A percentile compares a stretch with the other conserved stretches of the same genome.
Evolutionary conservation across 805 yeast species (phyloP).

Genomic region (Alloascoidea africana): DNA sequence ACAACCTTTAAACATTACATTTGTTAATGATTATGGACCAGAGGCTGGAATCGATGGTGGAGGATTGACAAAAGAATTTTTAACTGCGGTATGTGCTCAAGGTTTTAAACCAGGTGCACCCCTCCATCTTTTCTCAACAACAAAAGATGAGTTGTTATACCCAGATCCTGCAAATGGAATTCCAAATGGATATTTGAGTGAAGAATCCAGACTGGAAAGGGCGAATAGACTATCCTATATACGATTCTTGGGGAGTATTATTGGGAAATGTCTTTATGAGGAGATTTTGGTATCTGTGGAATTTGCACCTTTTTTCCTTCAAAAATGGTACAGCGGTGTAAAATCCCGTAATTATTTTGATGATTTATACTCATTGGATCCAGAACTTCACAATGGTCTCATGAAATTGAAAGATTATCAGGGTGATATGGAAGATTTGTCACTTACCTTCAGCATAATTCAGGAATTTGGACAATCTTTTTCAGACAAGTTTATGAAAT

Average conservation of each 20-base stretch:
- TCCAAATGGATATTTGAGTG: slow-evolving; percentile 13
- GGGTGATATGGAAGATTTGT: slow-evolving; percentile 41
- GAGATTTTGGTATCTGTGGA: slow-evolving; percentile 65
- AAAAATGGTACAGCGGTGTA: slow-evolving; percentile 38
- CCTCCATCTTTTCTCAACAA: slow-evolving; percentile 24
- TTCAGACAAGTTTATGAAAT: slow-evolving; percentile 11
- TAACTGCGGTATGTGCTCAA: slow-evolving; percentile 56
- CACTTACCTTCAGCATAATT: slow-evolving; percentile 50
- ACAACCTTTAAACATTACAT: slow-evolving; percentile 42
- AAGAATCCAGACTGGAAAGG: slow-evolving; percentile 11
- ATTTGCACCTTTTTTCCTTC: slow-evolving; percentile 77
- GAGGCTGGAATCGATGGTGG: slow-evolving; percentile 97
- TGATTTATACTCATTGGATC: slow-evolving; percentile 61
- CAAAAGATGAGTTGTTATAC: slow-evolving; percentile 44
- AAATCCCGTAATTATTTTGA: slow-evolving; percentile 42
- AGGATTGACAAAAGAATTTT: slow-evolving; percentile 83
- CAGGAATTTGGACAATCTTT: slow-evolving; percentile 29
- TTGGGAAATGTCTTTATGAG: slow-evolving; percentile 85
- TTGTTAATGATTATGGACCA: slow-evolving; percentile 55
- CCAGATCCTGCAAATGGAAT: slow-evolving; percentile 49
- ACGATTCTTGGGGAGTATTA: slow-evolving; percentile 62
- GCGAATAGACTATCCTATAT: slow-evolving; percentile 17
- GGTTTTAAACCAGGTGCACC: slow-evolving; percentile 34
- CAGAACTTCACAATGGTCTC: slow-evolving; percentile 47
- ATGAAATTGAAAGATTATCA: slow-evolving; percentile 42